A percentile compares a stretch with the other conserved stretches of the same genome.
Conservation (phyloP, 2,329 filamentous ascomycete genomes). For the Claviceps arundinis region DNA sequence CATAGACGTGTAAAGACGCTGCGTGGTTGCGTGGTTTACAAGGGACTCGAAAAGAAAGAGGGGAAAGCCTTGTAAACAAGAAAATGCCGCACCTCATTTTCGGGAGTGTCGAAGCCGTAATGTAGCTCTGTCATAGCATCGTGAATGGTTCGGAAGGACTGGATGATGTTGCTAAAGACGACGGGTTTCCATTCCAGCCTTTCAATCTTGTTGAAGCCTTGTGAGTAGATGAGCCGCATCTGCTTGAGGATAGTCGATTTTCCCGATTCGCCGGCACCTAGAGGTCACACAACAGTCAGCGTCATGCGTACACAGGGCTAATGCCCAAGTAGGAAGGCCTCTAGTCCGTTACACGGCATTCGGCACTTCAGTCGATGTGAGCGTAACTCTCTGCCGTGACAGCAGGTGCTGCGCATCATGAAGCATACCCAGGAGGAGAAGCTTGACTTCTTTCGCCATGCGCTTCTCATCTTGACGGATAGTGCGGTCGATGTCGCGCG, state of each 20-base stretch:
- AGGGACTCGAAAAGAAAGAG: background rate
- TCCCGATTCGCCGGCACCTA: conserved; percentile 79
- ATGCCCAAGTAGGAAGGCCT: background rate
- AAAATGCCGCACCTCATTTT: conserved; percentile 58
- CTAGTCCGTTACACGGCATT: conserved; percentile 3
- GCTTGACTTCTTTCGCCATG: conserved; percentile 79
- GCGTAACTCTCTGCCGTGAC: background rate
- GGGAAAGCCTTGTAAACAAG: background rate
- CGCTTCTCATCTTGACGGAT: conserved; percentile 81
- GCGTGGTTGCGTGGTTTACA: conserved; percentile 14
- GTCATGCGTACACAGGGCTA: background rate
- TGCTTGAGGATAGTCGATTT: conserved; percentile 97
- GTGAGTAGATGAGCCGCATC: conserved; percentile 95
- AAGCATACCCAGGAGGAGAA: conserved; percentile 70
- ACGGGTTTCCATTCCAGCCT: conserved; percentile 89
- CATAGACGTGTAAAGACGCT: background rate
- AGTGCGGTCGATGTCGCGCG: conserved; percentile 70
- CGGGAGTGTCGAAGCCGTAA: conserved; percentile 63
- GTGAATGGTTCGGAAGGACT: conserved; percentile 80
- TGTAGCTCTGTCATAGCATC: conserved; percentile 82
- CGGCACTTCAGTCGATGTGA: background rate
- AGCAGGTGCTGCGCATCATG: background rate
- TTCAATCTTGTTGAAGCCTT: conserved; percentile 81
- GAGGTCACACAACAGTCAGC: conserved; percentile 7
- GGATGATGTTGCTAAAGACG: conserved; percentile 88